phyloP scores from a whole-genome alignment of 805 yeast genomes.

The Ogataea kodamae region DNA sequence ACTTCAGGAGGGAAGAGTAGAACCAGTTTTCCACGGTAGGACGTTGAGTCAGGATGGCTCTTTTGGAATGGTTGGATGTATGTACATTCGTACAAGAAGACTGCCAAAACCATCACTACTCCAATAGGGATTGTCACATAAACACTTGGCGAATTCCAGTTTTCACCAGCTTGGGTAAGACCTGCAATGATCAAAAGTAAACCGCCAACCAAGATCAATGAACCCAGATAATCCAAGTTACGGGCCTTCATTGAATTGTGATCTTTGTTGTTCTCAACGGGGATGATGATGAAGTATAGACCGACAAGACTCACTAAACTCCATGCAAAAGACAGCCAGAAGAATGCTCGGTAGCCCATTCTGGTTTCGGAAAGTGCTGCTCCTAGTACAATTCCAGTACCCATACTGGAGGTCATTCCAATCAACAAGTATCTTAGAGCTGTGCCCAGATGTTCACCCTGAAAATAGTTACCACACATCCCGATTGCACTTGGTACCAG shows the following conservation, averaged over 20 bases:
- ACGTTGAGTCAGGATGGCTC: neutral
- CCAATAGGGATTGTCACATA: constrained; percentile 42
- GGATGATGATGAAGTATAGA: constrained; percentile 25
- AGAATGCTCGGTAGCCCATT: constrained; percentile 39
- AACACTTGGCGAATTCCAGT: constrained; percentile 39
- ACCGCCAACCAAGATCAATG: constrained; percentile 34
- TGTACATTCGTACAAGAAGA: neutral
- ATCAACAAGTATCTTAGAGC: neutral
- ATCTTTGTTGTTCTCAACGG: constrained; percentile 28
- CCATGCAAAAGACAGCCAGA: constrained; percentile 36
- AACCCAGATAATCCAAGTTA: constrained; percentile 38
- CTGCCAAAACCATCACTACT: constrained; percentile 24
- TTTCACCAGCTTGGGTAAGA: constrained; percentile 42
- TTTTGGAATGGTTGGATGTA: neutral
- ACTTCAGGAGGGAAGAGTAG: neutral
- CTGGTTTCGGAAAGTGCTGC: constrained; percentile 39
- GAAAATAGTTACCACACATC: constrained; percentile 28
- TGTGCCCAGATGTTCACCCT: constrained; percentile 18
- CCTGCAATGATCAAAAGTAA: constrained; percentile 40
- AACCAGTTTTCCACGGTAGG: neutral
- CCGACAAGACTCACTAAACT: constrained; percentile 19
- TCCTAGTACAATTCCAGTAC: constrained; percentile 40
- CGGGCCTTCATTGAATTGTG: constrained; percentile 12
- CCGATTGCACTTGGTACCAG: constrained; percentile 33
- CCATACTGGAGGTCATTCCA: constrained; percentile 21